Base-by-base conservation (phyloP, 1,139 yeast genomes). In the Scheffersomyces titani region DNA sequence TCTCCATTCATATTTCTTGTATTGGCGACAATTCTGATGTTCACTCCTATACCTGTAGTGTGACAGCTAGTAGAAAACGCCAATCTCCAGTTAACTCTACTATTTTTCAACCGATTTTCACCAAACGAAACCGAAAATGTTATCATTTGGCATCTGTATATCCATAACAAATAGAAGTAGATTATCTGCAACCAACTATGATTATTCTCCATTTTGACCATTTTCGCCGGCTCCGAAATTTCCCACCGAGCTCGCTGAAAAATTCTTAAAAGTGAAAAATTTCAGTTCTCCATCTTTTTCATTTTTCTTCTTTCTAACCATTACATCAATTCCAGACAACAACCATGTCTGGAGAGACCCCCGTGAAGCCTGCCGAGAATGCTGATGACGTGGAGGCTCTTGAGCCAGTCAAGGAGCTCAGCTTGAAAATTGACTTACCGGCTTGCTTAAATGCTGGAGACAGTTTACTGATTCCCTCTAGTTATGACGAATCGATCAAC, bases 401-500 rank as follows among this genome's bases (percentile, higher is more conserved):
- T n/a, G 65, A 61, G 48, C 44, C 24, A 20, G 54, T 59, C 50
- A 63, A 64, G 57, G 70, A 67, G 55, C 65, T 75, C 55, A 63
- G 65, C 53, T 67, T 76, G 65, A 68, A 67, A 57, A 62, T 78
- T 50, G 63, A 67, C 61, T 72, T 79, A 55, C 82, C 83, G 11
- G 57, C 62, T 22, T 69, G 73, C 59, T 61, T 76, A 44, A 54
- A 57, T 18, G 54, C 55, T 5, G 59, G 69, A 53, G 64, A 67
- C 62, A 59, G 60, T 46, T 62, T 82, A 51, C 76, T 73, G 54
- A 68, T 82, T 55, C 76, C 77, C 22, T 68, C 70, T 13, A 60
- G 69, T 20, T 55, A 62, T 54, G 68, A 73, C 44, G 91, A 87
- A 62, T 72, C 86, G 36, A 67, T 89, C 57, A 75, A 81, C 54